Evolutionary conservation across 805 yeast genomes (phyloP).

Genomic region (Pichia insulana): DNA sequence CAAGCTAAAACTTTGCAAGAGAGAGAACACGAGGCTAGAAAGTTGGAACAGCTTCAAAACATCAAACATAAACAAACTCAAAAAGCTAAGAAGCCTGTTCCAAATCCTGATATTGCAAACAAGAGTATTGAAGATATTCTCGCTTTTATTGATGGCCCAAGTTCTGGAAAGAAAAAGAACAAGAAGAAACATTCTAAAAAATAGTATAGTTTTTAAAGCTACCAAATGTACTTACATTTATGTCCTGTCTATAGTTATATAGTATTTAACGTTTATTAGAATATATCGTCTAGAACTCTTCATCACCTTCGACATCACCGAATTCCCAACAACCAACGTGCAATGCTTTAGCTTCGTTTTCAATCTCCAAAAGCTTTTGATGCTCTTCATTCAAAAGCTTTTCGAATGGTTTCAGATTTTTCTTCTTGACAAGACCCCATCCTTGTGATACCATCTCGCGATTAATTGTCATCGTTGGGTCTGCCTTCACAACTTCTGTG

Average conservation of each 20-base stretch:
- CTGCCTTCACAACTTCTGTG: constrained; percentile 42
- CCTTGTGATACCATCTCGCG: constrained; percentile 51
- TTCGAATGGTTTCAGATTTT: constrained; percentile 29
- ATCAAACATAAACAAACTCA: constrained; percentile 22
- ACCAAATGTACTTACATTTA: constrained; percentile 6
- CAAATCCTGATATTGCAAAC: constrained; percentile 48
- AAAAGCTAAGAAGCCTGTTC: constrained; percentile 27
- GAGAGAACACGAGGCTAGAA: constrained; percentile 18
- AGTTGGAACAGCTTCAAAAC: constrained; percentile 13
- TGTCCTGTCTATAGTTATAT: constrained; percentile 8
- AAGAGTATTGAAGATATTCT: constrained; percentile 68
- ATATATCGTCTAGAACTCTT: constrained; percentile 18
- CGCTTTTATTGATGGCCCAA: constrained; percentile 59
- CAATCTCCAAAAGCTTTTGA: constrained; percentile 33
- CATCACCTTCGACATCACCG: constrained; percentile 62
- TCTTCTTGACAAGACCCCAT: constrained; percentile 44
- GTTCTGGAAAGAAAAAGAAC: constrained; percentile 23
- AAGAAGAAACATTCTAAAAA: constrained; percentile 20
- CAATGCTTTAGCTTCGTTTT: constrained; percentile 38
- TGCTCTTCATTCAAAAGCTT: constrained; percentile 28
- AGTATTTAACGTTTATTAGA: not conserved
- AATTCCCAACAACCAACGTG: constrained; percentile 68
- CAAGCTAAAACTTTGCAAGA: constrained; percentile 16
- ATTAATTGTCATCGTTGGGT: constrained; percentile 52
- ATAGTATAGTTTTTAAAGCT: constrained; percentile 8